Conservation (phyloP, 257 asterid species). For the Capsicum rhomboideum region DNA sequence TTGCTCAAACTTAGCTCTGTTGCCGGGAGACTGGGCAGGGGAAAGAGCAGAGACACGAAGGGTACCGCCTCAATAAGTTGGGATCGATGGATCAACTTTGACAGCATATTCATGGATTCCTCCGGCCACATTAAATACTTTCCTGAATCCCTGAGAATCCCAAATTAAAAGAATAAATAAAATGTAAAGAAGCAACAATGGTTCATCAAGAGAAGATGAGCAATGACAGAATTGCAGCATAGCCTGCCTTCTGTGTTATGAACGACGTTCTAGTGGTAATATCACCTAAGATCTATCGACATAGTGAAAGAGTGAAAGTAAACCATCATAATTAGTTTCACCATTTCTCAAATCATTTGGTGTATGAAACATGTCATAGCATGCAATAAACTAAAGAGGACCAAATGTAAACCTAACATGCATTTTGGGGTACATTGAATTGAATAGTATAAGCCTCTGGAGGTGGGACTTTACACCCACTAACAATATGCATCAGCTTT, state of each 20-base stretch:
- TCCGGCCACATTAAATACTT: slow-evolving; percentile 71
- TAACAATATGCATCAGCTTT: not conserved
- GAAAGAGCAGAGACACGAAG: not conserved
- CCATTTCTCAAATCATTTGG: not conserved
- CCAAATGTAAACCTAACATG: not conserved
- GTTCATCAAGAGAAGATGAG: not conserved
- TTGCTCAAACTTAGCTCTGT: not conserved
- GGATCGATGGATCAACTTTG: slow-evolving; percentile 72
- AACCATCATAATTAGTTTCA: not conserved
- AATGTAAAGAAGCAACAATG: not conserved
- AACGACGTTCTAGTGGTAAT: not conserved
- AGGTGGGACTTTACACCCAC: not conserved
- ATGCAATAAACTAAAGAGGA: not conserved
- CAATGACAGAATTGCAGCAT: not conserved
- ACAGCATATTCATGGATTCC: slow-evolving; percentile 85
- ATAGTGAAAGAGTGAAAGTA: not conserved
- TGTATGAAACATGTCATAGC: not conserved
- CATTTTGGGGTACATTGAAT: not conserved
- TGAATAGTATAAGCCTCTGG: not conserved
- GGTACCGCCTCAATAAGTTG: slow-evolving; percentile 51
- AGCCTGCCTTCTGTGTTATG: not conserved
- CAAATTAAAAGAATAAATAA: not conserved
- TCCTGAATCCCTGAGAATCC: slow-evolving; percentile 70
- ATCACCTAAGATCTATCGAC: not conserved
- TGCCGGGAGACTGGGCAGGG: not conserved